Evolutionary conservation across 1,284 basidiomycete species (phyloP), one percentile per base, ranked within the genome.

Genomic region (Ganoderma resinaceum): DNA sequence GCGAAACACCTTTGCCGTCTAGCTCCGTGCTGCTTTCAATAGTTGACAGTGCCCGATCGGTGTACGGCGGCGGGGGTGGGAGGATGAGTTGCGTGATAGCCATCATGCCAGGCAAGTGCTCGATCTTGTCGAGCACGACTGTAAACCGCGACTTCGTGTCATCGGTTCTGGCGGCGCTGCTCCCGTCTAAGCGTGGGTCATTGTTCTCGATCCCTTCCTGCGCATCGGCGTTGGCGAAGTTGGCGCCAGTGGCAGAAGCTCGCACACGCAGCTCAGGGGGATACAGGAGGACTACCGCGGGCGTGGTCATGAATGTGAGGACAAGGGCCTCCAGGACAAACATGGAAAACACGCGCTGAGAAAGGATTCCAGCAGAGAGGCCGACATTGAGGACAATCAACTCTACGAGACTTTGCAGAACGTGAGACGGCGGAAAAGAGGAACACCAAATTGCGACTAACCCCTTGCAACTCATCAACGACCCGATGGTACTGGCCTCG

Each of bases 251-350:
- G 3, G 80, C 79, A 0, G 82, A 76, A 12, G 84, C 85, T 33
- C 85, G 85, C 0, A 82, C 83, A 53, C 88, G 90, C 65, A 83
- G 79, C 61, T 88, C 83, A 6, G 87, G 87, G 1, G 95, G 95
- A 76, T 97, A 97, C 35, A 96, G 82, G 69, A 84, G 79, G 4
- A 91, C 86, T 16, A 96, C 95, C 60, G 92, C 84, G 0, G 96
- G 96, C 0, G 95, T 97, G 0, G 96, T 98, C 84, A 95, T 87
- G 80, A 94, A 95, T 0, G 96, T 98, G 61, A 97, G 85, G 33
- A 93, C 79, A 61, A 98, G 80, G 0, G 96, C 95, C 79, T 95
- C 94, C 40, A 98, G 82, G 31, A 97, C 95, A 74, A 98, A 97
- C 95, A 98, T 98, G 16, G 91, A 91, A 76, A 93, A 93, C 11